phyloP scores from a whole-genome alignment of 257 asterid genomes.

The Solanum tacnaense region DNA sequence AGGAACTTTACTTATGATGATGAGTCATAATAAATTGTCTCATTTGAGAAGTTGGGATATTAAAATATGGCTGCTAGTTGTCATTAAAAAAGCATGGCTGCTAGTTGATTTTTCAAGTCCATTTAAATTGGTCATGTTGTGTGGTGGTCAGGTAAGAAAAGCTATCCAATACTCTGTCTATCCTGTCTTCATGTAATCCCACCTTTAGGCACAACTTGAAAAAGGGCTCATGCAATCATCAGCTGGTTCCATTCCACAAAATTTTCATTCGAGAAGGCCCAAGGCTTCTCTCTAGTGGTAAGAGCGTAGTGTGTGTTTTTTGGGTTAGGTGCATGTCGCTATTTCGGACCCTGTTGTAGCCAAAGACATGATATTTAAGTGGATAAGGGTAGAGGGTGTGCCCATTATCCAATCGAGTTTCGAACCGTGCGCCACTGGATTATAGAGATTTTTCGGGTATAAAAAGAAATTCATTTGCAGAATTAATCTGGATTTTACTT shows the following conservation, averaged over 20 bases:
- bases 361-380: neutral
- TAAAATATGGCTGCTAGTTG: neutral
- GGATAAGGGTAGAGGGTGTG: neutral
- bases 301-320: neutral
- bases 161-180: neutral
- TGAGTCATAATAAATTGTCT: neutral
- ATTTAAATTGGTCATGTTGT: neutral
- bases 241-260: neutral
- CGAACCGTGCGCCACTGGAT: neutral
- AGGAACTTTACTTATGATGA: neutral
- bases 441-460: neutral
- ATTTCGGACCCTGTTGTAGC: neutral
- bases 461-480: neutral
- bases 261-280: neutral
- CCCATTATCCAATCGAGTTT: neutral
- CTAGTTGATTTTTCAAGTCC: neutral
- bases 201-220: neutral
- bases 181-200: neutral
- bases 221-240: neutral
- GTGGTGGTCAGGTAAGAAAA: neutral
- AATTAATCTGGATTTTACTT: neutral
- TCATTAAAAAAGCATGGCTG: neutral
- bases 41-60: neutral
- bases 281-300: neutral
- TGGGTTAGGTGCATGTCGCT: neutral